Percentiles rank a stretch among this genome's conserved stretches.
These are phyloP conservation scores for Neurospora sp. DNA, from an alignment of 495 filamentous ascomycete genomes.

Conservation along the genomic window DNA sequence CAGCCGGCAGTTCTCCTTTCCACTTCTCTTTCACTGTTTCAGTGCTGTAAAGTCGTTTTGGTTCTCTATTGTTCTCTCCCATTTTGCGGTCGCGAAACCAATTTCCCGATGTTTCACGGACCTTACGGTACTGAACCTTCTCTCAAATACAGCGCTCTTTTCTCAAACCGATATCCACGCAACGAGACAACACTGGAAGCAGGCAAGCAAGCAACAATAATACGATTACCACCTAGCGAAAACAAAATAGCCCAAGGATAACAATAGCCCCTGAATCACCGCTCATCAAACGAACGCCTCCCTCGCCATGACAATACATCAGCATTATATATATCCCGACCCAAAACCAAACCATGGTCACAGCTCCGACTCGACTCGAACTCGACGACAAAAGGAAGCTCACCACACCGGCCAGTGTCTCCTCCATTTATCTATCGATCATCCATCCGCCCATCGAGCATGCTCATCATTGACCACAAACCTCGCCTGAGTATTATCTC, in stretches of 20 bases:
- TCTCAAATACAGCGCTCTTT: background rate
- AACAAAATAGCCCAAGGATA: background rate
- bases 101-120: background rate
- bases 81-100: background rate
- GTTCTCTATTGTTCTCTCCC: background rate
- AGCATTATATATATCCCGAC: background rate
- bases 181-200: background rate
- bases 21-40: background rate
- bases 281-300: background rate
- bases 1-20: conserved; percentile 1
- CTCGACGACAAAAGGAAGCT: background rate
- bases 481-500: background rate
- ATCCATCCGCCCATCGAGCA: background rate
- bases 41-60: background rate
- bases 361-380: background rate
- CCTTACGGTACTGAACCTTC: background rate
- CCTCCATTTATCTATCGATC: too few relatives aligned
- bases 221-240: background rate
- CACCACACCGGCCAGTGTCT: too few relatives aligned
- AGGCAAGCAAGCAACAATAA: background rate
- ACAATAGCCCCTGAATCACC: background rate
- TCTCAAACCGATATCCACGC: background rate
- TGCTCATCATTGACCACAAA: background rate
- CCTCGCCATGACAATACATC: background rate
- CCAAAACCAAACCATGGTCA: background rate